Base-by-base conservation (phyloP, 179 eudicot genomes). In the Gypsophila paniculata region DNA sequence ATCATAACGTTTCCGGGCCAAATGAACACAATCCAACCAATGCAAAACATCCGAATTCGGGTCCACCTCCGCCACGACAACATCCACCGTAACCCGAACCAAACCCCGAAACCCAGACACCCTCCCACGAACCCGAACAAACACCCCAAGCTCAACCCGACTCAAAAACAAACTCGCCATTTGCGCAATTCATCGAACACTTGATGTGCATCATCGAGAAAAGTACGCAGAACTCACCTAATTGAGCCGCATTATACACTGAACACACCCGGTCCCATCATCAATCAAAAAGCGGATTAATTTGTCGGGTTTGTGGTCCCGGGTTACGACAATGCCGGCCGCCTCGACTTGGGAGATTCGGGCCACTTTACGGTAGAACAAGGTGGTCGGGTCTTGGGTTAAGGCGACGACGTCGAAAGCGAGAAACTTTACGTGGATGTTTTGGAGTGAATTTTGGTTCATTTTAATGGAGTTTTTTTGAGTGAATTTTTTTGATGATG, bases 201-300 rank as follows among this genome's bases (percentile, higher is more conserved):
- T 84, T 68, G 89, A 65, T 25, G 91, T 89, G 88, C 74, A 68
- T 6, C 89, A 68, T 48, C 87, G 81, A 60, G 91, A 83, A 70
- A 89, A 93, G 86, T 83, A 83, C 0, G 84, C 61, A 14, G 98
- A 89, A 13, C 74, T 86, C 29, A 83, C 72, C 7, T 93, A 97
- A 76, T 91, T 93, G 36, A 88, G 85, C 98, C 98, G 89, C 65
- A 94, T 85, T 8, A 91, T 72, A 66, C 99, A 94, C 5, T 87
- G 84, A 44, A 88, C 46, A 81, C 88, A 84, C 1, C 92, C 97
- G 11, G 94, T 88, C 49, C 91, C 92, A 52, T 94, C 99, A 55
- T 94, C 99, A 18, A 94, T 61, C 10, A 81, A 68, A 78, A 94
- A 94, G 38, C 83, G 75, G 71, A 94, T 78, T 74, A 89, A 90